Evolutionary conservation across 805 yeast species (phyloP).

Genomic region (Huiozyma naganishii): DNA sequence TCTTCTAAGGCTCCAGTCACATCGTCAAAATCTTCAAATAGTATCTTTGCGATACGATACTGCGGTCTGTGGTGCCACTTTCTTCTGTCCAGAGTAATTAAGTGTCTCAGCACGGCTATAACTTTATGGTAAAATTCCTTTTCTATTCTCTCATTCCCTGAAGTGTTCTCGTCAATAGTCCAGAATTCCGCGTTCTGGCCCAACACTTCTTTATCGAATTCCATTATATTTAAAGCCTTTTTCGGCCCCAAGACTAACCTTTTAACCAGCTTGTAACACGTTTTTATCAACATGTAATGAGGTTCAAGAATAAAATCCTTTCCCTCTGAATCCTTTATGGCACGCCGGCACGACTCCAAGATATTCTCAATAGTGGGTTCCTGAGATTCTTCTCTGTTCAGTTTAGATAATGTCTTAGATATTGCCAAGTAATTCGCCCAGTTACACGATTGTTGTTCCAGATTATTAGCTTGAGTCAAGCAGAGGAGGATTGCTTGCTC

Average conservation of each 20-base stretch:
- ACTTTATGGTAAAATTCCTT: conserved; percentile 31
- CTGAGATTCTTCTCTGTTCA: conserved; percentile 22
- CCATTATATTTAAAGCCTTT: conserved; percentile 32
- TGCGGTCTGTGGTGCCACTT: conserved; percentile 89
- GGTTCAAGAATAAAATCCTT: conserved; percentile 66
- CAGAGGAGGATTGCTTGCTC: conserved; percentile 22
- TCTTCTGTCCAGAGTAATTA: conserved; percentile 56
- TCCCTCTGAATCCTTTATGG: conserved; percentile 26
- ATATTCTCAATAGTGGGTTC: conserved; percentile 22
- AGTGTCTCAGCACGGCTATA: conserved; percentile 35
- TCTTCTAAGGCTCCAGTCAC: conserved; percentile 47
- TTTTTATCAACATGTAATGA: conserved; percentile 52
- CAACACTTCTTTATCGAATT: neutral
- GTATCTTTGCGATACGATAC: conserved; percentile 56
- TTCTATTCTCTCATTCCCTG: neutral
- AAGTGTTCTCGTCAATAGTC: neutral
- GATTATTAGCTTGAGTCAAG: conserved; percentile 14
- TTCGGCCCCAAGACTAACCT: conserved; percentile 25
- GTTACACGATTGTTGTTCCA: conserved; percentile 27
- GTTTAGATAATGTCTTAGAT: conserved; percentile 48
- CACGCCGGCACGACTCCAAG: conserved; percentile 34
- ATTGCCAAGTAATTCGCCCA: conserved; percentile 56
- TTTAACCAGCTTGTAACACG: conserved; percentile 45
- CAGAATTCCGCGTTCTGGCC: neutral
- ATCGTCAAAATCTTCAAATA: conserved; percentile 44